Evolutionary conservation across 331 rosid genomes (phyloP).

Genomic region (Rosa hybrid): DNA sequence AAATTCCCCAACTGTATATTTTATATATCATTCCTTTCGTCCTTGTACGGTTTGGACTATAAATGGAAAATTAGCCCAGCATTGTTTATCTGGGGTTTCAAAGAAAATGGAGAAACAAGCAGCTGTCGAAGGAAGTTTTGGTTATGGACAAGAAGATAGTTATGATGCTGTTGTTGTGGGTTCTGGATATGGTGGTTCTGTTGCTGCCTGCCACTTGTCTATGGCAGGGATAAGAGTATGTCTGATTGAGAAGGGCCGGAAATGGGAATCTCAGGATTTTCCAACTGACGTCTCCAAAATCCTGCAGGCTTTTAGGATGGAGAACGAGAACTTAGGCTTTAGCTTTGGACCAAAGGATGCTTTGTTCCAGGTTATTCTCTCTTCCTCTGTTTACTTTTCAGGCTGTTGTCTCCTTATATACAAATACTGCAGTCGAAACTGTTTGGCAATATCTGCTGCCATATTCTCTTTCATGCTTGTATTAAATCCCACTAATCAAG

Average conservation of each 20-base stretch:
- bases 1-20: constrained; percentile 1
- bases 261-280: constrained; percentile 40
- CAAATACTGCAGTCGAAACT: not conserved
- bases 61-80: not conserved
- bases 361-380: constrained; percentile 27
- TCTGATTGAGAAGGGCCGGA: constrained; percentile 38
- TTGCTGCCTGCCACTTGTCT: constrained; percentile 39
- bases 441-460: not conserved
- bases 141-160: constrained; percentile 22
- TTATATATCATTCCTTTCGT: not conserved
- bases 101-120: constrained; percentile 5
- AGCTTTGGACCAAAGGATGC: constrained; percentile 43
- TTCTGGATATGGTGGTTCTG: constrained; percentile 45
- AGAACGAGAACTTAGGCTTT: constrained; percentile 26
- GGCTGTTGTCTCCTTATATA: not conserved
- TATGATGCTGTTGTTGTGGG: constrained; percentile 40
- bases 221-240: constrained; percentile 36
- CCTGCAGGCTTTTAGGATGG: constrained; percentile 29
- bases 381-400: not conserved
- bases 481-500: not conserved
- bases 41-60: not conserved
- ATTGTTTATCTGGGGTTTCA: not conserved
- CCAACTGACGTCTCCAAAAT: constrained; percentile 34
- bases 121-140: not conserved
- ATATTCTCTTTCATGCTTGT: not conserved